Evolutionary conservation across 352 stramenopile species (phyloP).

Genomic region (Pythium plurisporium): DNA sequence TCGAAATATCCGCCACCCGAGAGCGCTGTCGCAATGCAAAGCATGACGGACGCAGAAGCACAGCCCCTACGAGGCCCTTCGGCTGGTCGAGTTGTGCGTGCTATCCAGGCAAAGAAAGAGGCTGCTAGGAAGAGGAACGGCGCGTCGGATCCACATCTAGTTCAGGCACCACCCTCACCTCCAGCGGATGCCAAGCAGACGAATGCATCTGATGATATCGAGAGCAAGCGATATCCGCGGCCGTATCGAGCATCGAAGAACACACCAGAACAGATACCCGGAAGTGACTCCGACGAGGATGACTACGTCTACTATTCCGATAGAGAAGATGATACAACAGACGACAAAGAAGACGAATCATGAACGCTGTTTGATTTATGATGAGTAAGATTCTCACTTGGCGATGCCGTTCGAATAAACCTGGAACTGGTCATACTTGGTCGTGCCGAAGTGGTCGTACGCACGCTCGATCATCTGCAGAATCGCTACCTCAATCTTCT

Average conservation of each 20-base stretch:
- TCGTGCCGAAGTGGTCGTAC: constrained; percentile 94
- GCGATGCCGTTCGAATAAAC: constrained; percentile 90
- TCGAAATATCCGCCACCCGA: neutral
- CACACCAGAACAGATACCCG: neutral
- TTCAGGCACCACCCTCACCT: no score
- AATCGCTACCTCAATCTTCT: constrained; percentile 65
- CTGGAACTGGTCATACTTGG: constrained; percentile 95
- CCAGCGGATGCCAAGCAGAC: neutral
- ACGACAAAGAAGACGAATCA: constrained; percentile 6
- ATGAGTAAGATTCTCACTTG: constrained; percentile 32
- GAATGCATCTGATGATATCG: neutral
- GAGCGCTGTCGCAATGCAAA: no score
- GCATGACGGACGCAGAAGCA: no score
- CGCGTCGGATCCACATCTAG: no score
- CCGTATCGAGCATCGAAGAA: neutral
- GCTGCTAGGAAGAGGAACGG: no score
- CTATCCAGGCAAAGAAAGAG: no score
- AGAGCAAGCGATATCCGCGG: neutral
- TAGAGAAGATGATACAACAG: no score
- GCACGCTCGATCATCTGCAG: constrained; percentile 92
- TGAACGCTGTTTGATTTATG: no score
- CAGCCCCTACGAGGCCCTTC: no score
- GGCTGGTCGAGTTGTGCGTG: no score
- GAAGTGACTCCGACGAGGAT: constrained; percentile 10
- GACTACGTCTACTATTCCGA: constrained; percentile 24